These are phyloP conservation scores for Reticulascus tulasneorum DNA, from an alignment of 2,329 filamentous ascomycete genomes.

Conservation along the genomic window DNA sequence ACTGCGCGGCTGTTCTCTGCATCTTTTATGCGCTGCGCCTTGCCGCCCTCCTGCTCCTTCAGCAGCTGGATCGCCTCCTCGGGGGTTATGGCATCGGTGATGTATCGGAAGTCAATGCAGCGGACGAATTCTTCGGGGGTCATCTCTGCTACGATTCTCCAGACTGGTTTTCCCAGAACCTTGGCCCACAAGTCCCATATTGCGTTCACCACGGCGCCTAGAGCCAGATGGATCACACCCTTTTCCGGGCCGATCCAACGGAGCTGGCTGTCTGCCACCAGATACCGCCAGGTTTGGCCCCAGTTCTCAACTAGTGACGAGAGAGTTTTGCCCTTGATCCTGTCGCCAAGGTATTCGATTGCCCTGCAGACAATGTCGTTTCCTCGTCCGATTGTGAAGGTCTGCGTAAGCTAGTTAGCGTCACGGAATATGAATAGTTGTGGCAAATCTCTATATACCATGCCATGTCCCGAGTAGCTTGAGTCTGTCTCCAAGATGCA, in stretches of 20 bases:
- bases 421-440: not conserved
- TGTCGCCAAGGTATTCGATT: slow-evolving; percentile 72
- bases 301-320: slow-evolving; percentile 74
- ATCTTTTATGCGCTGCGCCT: slow-evolving; percentile 67
- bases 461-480: slow-evolving; percentile 67
- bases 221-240: slow-evolving; percentile 87
- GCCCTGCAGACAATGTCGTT: slow-evolving; percentile 90
- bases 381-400: slow-evolving; percentile 82
- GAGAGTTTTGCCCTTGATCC: slow-evolving; percentile 71
- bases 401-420: slow-evolving; percentile 31
- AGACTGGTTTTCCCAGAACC: slow-evolving; percentile 78
- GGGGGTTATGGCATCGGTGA: slow-evolving; percentile 86
- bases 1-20: slow-evolving; percentile 72
- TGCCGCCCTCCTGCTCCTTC: slow-evolving; percentile 60
- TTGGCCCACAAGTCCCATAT: slow-evolving; percentile 97
- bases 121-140: slow-evolving; percentile 78
- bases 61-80: slow-evolving; percentile 75
- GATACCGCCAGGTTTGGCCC: slow-evolving; percentile 85
- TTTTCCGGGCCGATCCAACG: slow-evolving; percentile 95
- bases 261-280: slow-evolving; percentile 86
- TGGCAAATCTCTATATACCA: slow-evolving; percentile 46
- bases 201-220: slow-evolving; percentile 85
- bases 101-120: slow-evolving; percentile 93
- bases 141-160: slow-evolving; percentile 88
- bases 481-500: slow-evolving; percentile 84